Percentiles rank a stretch among this genome's conserved stretches.
phyloP scores from a whole-genome alignment of 352 stramenopile species.

The Globisporangium carolinianum region DNA sequence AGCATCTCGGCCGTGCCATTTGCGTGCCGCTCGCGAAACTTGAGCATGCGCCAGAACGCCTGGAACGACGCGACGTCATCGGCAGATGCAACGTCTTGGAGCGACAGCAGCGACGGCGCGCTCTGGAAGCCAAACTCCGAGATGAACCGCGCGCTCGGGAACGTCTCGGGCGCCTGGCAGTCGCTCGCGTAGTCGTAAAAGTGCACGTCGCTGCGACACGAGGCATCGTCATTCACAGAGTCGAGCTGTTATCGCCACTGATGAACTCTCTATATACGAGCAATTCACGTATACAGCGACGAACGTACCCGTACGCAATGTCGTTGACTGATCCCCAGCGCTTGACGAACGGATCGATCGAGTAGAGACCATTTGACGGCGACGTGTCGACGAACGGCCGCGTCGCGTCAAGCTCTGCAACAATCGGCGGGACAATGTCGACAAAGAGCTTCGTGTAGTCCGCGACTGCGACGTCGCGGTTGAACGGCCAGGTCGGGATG shows the following conservation, averaged over 20 bases:
- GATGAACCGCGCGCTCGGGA: conserved; percentile 67
- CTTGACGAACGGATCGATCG: conserved; percentile 71
- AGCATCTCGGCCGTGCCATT: conserved; percentile 75
- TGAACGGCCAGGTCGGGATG: conserved; percentile 52
- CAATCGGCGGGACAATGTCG: conserved; percentile 54
- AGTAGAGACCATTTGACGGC: conserved; percentile 80
- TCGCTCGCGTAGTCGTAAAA: conserved; percentile 82
- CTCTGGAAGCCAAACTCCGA: conserved; percentile 88
- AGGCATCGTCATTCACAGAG: too few species aligned
- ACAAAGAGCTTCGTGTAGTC: conserved; percentile 83
- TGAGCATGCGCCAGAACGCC: conserved; percentile 63
- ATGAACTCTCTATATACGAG: too few species aligned
- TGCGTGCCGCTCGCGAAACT: conserved; percentile 75
- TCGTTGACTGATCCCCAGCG: conserved; percentile 63
- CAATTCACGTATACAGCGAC: neutral
- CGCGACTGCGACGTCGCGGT: conserved; percentile 65
- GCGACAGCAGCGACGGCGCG: conserved; percentile 46
- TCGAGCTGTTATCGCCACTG: too few species aligned
- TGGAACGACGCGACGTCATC: conserved; percentile 66
- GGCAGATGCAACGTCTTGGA: conserved; percentile 36
- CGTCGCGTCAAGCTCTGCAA: conserved; percentile 35
- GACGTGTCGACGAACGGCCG: conserved; percentile 84
- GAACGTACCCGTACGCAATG: conserved; percentile 42
- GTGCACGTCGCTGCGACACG: conserved; percentile 60
- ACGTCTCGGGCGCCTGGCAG: conserved; percentile 68